Evolutionary conservation across 345 rosid genomes (phyloP), one percentile per base, ranked within the genome.

Genomic region (Geranium brycei): DNA sequence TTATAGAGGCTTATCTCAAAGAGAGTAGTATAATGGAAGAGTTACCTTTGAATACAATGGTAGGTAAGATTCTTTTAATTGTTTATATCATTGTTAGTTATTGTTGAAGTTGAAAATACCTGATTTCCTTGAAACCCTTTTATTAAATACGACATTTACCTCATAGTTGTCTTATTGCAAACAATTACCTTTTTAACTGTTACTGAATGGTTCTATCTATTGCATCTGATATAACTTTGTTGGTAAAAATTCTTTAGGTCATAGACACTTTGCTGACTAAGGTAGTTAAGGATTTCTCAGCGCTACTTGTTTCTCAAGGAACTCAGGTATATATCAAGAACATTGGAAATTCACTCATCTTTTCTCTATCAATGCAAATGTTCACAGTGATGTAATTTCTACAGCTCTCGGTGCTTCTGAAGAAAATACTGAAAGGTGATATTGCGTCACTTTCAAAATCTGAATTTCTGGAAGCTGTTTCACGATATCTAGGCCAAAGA

Each of bases 1-100:
- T 93, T 64, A 80, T 93, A 15, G 84, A 86, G 60, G 90, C 85
- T 74, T 93, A 84, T 79, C 86, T 93, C 23, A 83, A 73, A 69
- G 97, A 87, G 69, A 70, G 60, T 53, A 81, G 80, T 66, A 93
- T 83, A 64, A 72, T 80, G 56, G 87, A 77, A 31, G 90, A 80
- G 56, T 60, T 85, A 51, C 91, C 97, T 81, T 77, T 89, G 81
- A 93, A 90, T 93, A 85, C 88, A 82, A 85, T 77, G 97, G 99
- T 93, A 82, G 87, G 95, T 87, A 83, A 81, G 89, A 75, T 56
- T 63, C 40, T 71, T 71, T 61, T 62, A 31, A 64, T 64, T 40
- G 63, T 13, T 59, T 63, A 51, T 47, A 60, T 18, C 13, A 5
- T 19, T 53, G 60, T 16, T 28, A 47, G 40, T 60, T 60, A 1